Base-by-base conservation (phyloP, 805 yeast species). In the Clavispora fructus region DNA sequence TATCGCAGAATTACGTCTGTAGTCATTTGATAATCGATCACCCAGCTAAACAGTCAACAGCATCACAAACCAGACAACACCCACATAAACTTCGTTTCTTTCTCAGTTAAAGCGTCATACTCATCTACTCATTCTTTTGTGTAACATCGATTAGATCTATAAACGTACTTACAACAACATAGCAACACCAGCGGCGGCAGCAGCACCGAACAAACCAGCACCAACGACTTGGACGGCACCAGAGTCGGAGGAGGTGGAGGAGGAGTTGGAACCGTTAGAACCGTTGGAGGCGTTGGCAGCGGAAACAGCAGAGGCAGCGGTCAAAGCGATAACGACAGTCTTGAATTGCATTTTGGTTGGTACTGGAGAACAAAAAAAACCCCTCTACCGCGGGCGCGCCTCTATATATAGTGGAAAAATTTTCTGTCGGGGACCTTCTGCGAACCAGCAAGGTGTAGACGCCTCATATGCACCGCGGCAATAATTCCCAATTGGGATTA, bases 151-250 rank as follows among this genome's bases (percentile, higher is more conserved):
- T 33, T 39, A 39, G 19, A 27, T 39, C 41, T 39, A 39, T 39
- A 39, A 47, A 45, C 32, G 46, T 44, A 39, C 73, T 73, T 40
- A 65, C 70, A 69, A 73, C 55, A 73, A 61, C 68, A 77, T 52
- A 68, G 80, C 75, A 58, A 83, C 82, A 78, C 88, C 91, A 63
- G 90, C 91, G 57, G 90, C 91, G 58, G 85, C 87, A 65, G 83
- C 87, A 61, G 87, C 90, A 79, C 89, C 91, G 61, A 83, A 72
- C 64, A 82, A 79, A 73, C 86, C 83, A 64, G 88, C 85, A 71
- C 83, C 82, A 64, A 77, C 73, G 53, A 78, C 76, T 68, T 72
- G 74, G 50, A 78, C 83, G 59, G 77, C 80, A 58, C 74, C 71
- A 64, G 47, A 31, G 59, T 65, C 58, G 60, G 68, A 59, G 45